These are phyloP conservation scores for Hirschfeldia incana DNA, from an alignment of 345 rosid species.

Conservation along the genomic window DNA sequence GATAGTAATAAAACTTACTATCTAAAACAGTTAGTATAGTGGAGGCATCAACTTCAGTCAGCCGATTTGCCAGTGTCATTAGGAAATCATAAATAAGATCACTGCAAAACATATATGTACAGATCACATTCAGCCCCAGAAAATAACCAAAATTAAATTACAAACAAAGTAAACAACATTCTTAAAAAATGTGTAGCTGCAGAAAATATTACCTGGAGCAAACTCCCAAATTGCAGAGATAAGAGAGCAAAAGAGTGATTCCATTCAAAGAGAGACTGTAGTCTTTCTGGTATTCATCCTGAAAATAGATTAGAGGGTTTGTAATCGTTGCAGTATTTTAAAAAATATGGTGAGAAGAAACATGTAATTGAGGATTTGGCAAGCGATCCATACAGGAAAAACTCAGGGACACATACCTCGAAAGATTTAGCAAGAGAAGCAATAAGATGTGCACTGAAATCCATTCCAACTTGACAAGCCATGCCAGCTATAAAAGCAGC, in stretches of 20 bases:
- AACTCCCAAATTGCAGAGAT: conserved; percentile 77
- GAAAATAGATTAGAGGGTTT: conserved; percentile 17
- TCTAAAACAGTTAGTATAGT: conserved; percentile 77
- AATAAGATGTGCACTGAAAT: conserved; percentile 85
- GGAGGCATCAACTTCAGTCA: conserved; percentile 76
- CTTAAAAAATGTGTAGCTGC: conserved; percentile 5
- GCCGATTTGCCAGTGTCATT: conserved; percentile 62
- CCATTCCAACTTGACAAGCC: conserved; percentile 80
- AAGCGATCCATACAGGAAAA: conserved; percentile 4
- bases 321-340: not conserved
- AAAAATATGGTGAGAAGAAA: conserved; percentile 4
- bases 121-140: not conserved
- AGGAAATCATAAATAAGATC: conserved; percentile 87
- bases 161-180: not conserved
- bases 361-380: not conserved
- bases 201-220: conserved; percentile 65
- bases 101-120: conserved; percentile 48
- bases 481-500: conserved; percentile 92
- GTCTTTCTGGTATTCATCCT: conserved; percentile 81
- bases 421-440: conserved; percentile 74
- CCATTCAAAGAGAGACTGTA: conserved; percentile 80
- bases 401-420: conserved; percentile 52
- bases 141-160: not conserved
- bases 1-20: conserved; percentile 50
- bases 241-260: conserved; percentile 74